Evolutionary conservation across 345 rosid genomes (phyloP).

Genomic region (Salix arbutifolia): DNA sequence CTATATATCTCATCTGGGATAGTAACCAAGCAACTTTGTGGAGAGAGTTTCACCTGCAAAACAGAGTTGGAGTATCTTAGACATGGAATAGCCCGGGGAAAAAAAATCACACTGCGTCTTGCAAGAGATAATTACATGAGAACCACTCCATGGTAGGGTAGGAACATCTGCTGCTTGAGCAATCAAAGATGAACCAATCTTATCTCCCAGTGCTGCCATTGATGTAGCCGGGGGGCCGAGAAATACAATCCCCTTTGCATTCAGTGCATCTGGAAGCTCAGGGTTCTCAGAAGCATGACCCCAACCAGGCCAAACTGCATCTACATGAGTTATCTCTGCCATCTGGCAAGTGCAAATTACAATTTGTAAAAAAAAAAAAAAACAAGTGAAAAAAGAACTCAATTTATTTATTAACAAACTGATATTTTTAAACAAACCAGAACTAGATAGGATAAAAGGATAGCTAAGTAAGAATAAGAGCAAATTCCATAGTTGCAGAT

Average conservation of each 20-base stretch:
- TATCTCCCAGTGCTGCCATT: constrained; percentile 97
- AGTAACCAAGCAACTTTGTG: constrained; percentile 66
- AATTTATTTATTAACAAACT: background rate
- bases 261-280: constrained; percentile 86
- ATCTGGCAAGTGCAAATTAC: constrained; percentile 46
- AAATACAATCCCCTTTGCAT: constrained; percentile 78
- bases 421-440: background rate
- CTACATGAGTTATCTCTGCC: constrained; percentile 96
- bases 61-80: constrained; percentile 14
- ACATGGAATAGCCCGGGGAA: constrained; percentile 9
- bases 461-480: background rate
- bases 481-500: background rate
- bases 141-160: constrained; percentile 99
- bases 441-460: background rate
- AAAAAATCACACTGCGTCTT: background rate
- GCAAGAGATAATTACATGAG: constrained; percentile 54
- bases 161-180: constrained; percentile 99
- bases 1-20: constrained; percentile 86
- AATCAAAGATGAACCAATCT: constrained; percentile 97
- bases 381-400: background rate
- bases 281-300: constrained; percentile 99
- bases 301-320: constrained; percentile 99
- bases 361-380: background rate
- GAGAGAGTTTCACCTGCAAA: constrained; percentile 76
- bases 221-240: constrained; percentile 92